Percentiles rank a stretch among this genome's conserved stretches.
Conservation (phyloP, 805 yeast genomes). For the Teunomyces stri region DNA sequence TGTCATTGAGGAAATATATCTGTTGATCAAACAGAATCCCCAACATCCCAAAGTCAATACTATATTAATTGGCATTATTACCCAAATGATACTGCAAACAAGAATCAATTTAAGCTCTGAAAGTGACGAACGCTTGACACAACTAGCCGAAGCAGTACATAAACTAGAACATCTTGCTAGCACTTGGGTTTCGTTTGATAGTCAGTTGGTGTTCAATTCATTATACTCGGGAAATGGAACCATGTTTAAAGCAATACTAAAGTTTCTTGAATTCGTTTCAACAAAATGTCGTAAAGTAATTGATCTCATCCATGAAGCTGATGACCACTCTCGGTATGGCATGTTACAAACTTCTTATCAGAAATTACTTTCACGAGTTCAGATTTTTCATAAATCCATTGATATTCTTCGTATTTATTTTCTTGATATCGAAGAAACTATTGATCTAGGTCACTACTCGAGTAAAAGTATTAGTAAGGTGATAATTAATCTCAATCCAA, state of each 20-base stretch:
- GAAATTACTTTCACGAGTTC: not conserved
- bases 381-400: conserved; percentile 3
- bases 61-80: conserved; percentile 16
- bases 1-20: conserved; percentile 6
- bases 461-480: conserved; percentile 6
- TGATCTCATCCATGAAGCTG: not conserved
- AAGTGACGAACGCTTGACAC: not conserved
- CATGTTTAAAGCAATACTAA: conserved; percentile 20
- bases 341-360: not conserved
- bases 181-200: conserved; percentile 20
- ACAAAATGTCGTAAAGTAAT: conserved; percentile 7
- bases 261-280: conserved; percentile 8
- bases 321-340: not conserved
- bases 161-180: conserved; percentile 1
- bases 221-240: conserved; percentile 25
- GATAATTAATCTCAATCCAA: not conserved
- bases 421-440: conserved; percentile 10
- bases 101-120: conserved; percentile 4
- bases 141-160: conserved; percentile 1
- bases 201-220: conserved; percentile 22
- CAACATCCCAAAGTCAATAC: conserved; percentile 20
- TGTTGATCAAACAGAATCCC: conserved; percentile 10
- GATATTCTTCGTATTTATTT: conserved; percentile 8
- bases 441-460: not conserved
- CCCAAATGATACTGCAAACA: conserved; percentile 11